Percentiles rank a stretch among this genome's conserved stretches.
phyloP scores from a whole-genome alignment of 2,329 filamentous ascomycete species.

The Fusarium coicis region DNA sequence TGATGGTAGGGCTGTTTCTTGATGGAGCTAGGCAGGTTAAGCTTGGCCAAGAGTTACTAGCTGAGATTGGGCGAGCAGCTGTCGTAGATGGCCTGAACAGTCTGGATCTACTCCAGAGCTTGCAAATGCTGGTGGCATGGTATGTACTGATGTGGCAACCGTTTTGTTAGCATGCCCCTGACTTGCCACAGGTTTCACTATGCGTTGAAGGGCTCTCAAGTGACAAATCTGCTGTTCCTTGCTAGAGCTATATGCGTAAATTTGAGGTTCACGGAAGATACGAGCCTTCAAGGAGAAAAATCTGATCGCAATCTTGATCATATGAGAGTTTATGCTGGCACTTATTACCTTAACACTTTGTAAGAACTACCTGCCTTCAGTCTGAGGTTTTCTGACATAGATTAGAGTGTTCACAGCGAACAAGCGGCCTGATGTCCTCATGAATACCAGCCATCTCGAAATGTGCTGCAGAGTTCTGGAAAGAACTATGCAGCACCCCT shows the following conservation, averaged over 20 bases:
- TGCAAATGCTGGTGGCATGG: constrained; percentile 60
- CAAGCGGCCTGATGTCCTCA: constrained; percentile 60
- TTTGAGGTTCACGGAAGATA: constrained; percentile 49
- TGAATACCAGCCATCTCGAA: constrained; percentile 58
- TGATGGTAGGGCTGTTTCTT: constrained; percentile 56
- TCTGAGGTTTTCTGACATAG: background rate
- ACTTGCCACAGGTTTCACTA: constrained; percentile 56
- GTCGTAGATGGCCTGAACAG: constrained; percentile 55
- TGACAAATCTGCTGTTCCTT: constrained; percentile 61
- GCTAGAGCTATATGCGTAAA: constrained; percentile 58
- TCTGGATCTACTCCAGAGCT: constrained; percentile 59
- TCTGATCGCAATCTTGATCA: constrained; percentile 52
- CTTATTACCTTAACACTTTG: constrained; percentile 63
- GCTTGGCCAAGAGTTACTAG: constrained; percentile 57
- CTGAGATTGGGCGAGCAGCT: constrained; percentile 54
- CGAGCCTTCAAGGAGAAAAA: constrained; percentile 31
- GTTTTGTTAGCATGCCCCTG: constrained; percentile 5
- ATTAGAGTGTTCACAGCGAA: constrained; percentile 56
- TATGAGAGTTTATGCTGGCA: constrained; percentile 60
- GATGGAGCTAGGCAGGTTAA: constrained; percentile 57
- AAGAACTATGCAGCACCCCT: constrained; percentile 54
- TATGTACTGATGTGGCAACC: constrained; percentile 40
- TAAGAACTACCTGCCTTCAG: constrained; percentile 42
- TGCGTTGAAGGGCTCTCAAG: constrained; percentile 60
- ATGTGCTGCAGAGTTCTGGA: constrained; percentile 57